A percentile compares a stretch with the other conserved stretches of the same genome.
phyloP scores from a whole-genome alignment of 352 stramenopile genomes.

The Chrysophaeum taylorii region DNA sequence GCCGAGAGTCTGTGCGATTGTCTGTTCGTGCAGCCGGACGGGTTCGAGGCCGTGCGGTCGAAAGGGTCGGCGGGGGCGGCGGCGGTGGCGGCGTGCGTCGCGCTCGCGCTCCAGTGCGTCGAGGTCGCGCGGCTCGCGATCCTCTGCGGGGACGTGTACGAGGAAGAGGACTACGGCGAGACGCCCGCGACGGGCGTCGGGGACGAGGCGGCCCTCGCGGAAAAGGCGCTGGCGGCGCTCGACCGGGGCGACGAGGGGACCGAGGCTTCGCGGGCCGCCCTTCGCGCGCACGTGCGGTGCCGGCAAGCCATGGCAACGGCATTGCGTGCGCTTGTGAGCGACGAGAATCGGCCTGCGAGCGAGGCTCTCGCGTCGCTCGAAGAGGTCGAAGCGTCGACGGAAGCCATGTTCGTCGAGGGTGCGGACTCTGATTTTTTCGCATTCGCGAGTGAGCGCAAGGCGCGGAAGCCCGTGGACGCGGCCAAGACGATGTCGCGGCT shows the following conservation, averaged over 20 bases:
- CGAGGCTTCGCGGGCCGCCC: not conserved
- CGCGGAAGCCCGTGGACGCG: no score
- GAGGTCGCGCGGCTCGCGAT: slow-evolving; percentile 64
- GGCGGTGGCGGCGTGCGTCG: slow-evolving; percentile 53
- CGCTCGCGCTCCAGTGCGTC: slow-evolving; percentile 58
- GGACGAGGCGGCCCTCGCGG: not conserved
- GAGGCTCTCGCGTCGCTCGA: no score
- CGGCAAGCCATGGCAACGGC: no score
- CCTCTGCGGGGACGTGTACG: slow-evolving; percentile 82
- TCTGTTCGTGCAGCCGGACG: slow-evolving; percentile 66
- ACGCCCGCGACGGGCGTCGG: not conserved
- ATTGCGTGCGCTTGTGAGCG: no score
- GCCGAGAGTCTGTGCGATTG: slow-evolving; percentile 73
- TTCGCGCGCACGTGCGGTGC: no score
- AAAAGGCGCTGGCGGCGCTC: not conserved
- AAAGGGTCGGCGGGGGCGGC: slow-evolving; percentile 32
- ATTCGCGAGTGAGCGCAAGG: no score
- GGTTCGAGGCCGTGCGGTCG: slow-evolving; percentile 56
- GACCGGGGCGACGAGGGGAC: not conserved
- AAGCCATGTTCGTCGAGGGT: no score
- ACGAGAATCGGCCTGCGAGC: no score
- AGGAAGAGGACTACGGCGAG: slow-evolving; percentile 79
- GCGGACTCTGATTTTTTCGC: no score
- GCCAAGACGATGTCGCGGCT: no score
- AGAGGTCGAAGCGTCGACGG: no score